phyloP scores from a whole-genome alignment of 2,329 filamentous ascomycete species.

The Aspergillus unguis region DNA sequence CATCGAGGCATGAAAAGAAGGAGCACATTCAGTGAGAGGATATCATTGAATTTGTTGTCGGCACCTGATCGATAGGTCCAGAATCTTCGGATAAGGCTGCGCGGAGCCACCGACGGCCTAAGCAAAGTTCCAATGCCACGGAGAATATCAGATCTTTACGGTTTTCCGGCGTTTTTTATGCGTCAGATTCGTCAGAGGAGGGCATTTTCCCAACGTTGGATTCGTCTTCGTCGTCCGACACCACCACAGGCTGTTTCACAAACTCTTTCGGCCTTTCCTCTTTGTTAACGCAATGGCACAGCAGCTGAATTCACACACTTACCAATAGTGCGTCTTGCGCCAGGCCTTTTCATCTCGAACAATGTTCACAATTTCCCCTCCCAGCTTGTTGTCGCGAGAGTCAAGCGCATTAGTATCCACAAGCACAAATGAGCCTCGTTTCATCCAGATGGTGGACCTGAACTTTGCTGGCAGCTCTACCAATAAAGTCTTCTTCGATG shows the following conservation, averaged over 20 bases:
- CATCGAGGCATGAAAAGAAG: constrained; percentile 20
- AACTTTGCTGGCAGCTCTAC: constrained; percentile 82
- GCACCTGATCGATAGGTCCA: background rate
- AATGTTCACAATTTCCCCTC: constrained; percentile 88
- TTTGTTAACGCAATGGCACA: constrained; percentile 13
- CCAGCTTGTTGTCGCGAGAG: constrained; percentile 69
- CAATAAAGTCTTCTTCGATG: constrained; percentile 63
- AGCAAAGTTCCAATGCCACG: background rate
- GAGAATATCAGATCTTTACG: background rate
- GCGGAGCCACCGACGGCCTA: too few species aligned
- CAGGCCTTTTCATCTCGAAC: constrained; percentile 88
- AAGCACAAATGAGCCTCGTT: constrained; percentile 80
- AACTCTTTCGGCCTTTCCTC: constrained; percentile 74
- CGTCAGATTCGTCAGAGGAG: constrained; percentile 73
- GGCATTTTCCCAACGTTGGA: constrained; percentile 83
- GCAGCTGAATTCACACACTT: constrained; percentile 18
- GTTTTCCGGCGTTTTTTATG: constrained; percentile 40
- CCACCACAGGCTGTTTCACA: constrained; percentile 58
- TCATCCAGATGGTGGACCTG: constrained; percentile 90
- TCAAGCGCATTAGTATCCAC: constrained; percentile 67
- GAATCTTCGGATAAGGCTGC: background rate
- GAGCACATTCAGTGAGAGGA: constrained; percentile 22
- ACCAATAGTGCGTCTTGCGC: constrained; percentile 90
- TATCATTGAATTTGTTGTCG: background rate
- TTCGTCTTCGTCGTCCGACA: constrained; percentile 71